A percentile compares a stretch with the other conserved stretches of the same genome.
Conservation (phyloP, 257 asterid species). For the Solanum ahanhuiri region DNA sequence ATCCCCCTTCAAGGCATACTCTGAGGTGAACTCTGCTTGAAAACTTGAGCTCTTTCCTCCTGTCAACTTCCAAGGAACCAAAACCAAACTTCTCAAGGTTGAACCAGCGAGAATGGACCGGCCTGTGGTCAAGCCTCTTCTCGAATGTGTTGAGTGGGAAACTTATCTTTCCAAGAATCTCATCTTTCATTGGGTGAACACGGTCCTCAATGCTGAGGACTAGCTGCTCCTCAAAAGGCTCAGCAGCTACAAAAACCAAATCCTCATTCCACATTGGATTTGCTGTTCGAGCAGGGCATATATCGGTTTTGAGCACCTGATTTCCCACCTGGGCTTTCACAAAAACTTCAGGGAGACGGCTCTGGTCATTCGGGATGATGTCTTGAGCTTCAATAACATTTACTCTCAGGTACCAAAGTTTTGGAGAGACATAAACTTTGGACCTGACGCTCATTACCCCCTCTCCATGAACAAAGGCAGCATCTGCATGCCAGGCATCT, state of each 20-base stretch:
- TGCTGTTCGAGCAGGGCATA: conserved; percentile 34
- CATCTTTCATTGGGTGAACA: conserved; percentile 47
- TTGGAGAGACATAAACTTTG: conserved; percentile 68
- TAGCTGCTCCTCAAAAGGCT: conserved; percentile 76
- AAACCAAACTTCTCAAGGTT: conserved; percentile 48
- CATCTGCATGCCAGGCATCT: conserved; percentile 81
- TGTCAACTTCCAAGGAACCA: conserved; percentile 34
- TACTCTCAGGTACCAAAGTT: conserved; percentile 72
- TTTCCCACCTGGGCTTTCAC: conserved; percentile 53
- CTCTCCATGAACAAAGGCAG: conserved; percentile 53
- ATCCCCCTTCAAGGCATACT: conserved; percentile 80
- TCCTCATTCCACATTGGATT: conserved; percentile 81
- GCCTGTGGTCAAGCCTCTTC: conserved; percentile 71
- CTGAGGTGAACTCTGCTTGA: conserved; percentile 58
- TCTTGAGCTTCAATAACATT: conserved; percentile 78
- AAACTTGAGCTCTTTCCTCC: conserved; percentile 44
- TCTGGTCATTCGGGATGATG: conserved; percentile 31
- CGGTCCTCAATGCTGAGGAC: conserved; percentile 52
- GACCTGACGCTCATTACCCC: conserved; percentile 55
- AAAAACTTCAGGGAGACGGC: conserved; percentile 40
- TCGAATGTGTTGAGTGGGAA: conserved; percentile 41
- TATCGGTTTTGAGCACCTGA: conserved; percentile 44
- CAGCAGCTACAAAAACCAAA: conserved; percentile 55
- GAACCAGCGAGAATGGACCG: conserved; percentile 63
- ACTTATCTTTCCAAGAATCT: conserved; percentile 38